These are phyloP conservation scores for Talaromyces sp. DNA, from an alignment of 2,329 filamentous ascomycete genomes.

Conservation along the genomic window DNA sequence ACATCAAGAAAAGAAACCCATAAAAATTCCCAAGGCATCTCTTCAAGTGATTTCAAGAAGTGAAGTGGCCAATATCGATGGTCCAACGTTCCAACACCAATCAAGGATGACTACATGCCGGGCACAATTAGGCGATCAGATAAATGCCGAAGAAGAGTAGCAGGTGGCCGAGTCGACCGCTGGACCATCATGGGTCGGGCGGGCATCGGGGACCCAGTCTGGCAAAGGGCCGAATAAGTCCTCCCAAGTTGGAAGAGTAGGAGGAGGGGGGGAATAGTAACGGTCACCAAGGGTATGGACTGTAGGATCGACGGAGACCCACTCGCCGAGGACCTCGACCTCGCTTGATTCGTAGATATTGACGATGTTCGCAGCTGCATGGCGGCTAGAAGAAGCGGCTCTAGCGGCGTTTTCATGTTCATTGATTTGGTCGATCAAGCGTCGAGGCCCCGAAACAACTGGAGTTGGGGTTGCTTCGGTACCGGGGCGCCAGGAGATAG, in stretches of 20 bases:
- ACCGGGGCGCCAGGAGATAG: conserved; percentile 31
- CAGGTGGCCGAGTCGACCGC: neutral
- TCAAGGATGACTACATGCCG: neutral
- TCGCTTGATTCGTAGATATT: conserved; percentile 32
- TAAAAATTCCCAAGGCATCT: neutral
- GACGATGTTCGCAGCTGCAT: conserved; percentile 22
- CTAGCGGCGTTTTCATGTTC: neutral
- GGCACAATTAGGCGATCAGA: neutral
- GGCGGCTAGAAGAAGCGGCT: neutral
- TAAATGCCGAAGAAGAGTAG: conserved; percentile 5
- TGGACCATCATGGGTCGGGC: neutral
- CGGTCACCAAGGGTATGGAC: conserved; percentile 19
- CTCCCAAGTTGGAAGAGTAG: neutral
- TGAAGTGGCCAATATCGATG: neutral
- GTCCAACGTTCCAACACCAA: conserved; percentile 6
- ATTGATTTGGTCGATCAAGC: neutral
- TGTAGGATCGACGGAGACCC: conserved; percentile 20
- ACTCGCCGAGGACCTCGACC: conserved; percentile 24
- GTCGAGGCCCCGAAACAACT: neutral
- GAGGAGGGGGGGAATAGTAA: neutral
- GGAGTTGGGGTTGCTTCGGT: neutral
- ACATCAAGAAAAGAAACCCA: neutral
- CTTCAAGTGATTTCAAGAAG: conserved; percentile 2
- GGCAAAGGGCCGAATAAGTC: neutral
- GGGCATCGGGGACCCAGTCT: neutral